Conservation (phyloP, 192 early-diverging fungal species). For the Spizellomyces sp. region DNA sequence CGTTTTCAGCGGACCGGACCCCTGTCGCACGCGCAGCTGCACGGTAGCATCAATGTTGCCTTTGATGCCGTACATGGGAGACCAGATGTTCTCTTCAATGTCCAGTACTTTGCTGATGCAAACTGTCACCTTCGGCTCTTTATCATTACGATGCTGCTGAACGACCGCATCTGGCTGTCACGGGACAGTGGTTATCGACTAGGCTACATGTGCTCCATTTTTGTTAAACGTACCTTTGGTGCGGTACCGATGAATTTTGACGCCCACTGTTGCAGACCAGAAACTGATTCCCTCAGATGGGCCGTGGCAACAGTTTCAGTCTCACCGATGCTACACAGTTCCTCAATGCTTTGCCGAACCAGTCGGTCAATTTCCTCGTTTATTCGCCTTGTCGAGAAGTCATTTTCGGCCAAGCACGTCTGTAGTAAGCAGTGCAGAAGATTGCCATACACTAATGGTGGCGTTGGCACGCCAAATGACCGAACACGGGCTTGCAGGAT, state of each 20-base stretch:
- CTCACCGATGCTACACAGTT: slow-evolving; percentile 74
- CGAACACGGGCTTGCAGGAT: slow-evolving; percentile 72
- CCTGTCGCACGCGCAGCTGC: slow-evolving; percentile 34
- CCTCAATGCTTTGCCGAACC: slow-evolving; percentile 57
- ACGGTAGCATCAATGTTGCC: slow-evolving; percentile 88
- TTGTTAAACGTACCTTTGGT: not conserved
- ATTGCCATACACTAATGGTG: slow-evolving; percentile 72
- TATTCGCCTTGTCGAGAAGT: slow-evolving; percentile 62
- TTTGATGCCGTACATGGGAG: slow-evolving; percentile 88
- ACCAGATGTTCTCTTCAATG: slow-evolving; percentile 93
- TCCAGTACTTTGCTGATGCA: slow-evolving; percentile 74
- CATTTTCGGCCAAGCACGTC: slow-evolving; percentile 52
- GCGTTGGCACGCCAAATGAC: slow-evolving; percentile 43
- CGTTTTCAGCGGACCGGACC: slow-evolving; percentile 29
- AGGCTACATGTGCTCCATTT: no score
- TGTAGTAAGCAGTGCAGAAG: slow-evolving; percentile 87
- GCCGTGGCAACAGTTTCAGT: slow-evolving; percentile 54
- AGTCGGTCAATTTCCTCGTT: slow-evolving; percentile 47
- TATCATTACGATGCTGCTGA: slow-evolving; percentile 7
- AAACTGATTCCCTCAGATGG: slow-evolving; percentile 54
- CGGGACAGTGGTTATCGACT: not conserved
- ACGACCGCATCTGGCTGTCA: slow-evolving; percentile 23
- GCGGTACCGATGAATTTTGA: slow-evolving; percentile 11
- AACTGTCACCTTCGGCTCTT: slow-evolving; percentile 28
- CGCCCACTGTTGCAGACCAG: slow-evolving; percentile 39